phyloP scores from a whole-genome alignment of 139 green algal genomes.

The Edaphochlamys debaryana region DNA sequence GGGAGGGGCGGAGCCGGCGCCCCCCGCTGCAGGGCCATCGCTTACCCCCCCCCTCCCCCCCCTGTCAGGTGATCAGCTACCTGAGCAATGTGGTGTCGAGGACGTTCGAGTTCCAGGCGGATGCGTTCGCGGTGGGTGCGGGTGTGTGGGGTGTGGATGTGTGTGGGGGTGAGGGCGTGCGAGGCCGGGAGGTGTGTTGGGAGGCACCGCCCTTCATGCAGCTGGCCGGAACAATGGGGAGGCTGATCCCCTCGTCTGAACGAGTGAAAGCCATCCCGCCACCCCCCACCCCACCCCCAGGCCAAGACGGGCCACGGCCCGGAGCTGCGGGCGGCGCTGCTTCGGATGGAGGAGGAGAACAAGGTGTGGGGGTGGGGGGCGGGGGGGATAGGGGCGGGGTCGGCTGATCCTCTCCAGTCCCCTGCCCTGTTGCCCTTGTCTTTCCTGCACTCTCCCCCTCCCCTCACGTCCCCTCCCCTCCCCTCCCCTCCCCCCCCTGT shows the following conservation, averaged over 20 bases:
- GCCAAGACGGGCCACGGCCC: constrained; percentile 46
- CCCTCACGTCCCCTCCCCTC: background rate
- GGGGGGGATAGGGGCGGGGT: background rate
- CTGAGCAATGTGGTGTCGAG: constrained; percentile 79
- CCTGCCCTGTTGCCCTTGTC: constrained; percentile 42
- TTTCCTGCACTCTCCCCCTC: background rate
- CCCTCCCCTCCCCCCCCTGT: background rate
- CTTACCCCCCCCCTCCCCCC: background rate
- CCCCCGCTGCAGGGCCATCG: too few relatives aligned
- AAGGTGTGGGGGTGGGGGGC: constrained; percentile 46
- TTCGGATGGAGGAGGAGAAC: constrained; percentile 88
- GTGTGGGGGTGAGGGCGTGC: background rate
- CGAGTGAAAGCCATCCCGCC: too few relatives aligned
- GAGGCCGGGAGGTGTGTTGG: too few relatives aligned
- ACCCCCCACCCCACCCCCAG: too few relatives aligned
- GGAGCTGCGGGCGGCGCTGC: constrained; percentile 73
- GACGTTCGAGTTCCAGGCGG: constrained; percentile 94
- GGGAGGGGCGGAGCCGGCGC: too few relatives aligned
- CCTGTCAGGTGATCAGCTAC: constrained; percentile 73
- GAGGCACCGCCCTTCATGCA: too few relatives aligned
- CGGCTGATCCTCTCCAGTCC: background rate
- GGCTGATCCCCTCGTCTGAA: too few relatives aligned
- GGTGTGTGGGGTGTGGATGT: background rate
- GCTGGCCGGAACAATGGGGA: too few relatives aligned
- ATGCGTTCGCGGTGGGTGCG: constrained; percentile 77